Conservation (phyloP, 2,329 filamentous ascomycete species). For the Gliomastix tumulicola region DNA sequence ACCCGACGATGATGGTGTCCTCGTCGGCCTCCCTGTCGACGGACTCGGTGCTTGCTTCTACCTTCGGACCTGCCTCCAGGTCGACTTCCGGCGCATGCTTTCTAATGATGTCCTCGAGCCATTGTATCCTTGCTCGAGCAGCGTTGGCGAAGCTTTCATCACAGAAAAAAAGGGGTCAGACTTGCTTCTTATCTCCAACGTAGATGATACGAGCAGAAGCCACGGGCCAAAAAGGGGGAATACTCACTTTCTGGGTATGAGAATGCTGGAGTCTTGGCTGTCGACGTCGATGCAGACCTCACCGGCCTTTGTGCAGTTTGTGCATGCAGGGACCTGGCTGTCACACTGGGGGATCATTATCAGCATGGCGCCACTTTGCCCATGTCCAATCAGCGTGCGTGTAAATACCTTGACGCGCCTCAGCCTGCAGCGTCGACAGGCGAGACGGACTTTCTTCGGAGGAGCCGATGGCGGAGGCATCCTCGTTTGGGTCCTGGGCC, state of each 20-base stretch:
- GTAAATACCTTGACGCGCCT: constrained; percentile 25
- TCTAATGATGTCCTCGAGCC: constrained; percentile 22
- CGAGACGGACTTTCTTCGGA: constrained; percentile 27
- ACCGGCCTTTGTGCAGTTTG: constrained; percentile 25
- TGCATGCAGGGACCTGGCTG: constrained; percentile 25
- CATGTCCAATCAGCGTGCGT: background rate
- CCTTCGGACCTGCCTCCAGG: constrained; percentile 15
- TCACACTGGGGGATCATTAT: constrained; percentile 18
- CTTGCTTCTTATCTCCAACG: too few species aligned
- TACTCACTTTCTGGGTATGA: constrained; percentile 24
- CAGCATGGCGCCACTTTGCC: background rate
- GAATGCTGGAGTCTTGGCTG: constrained; percentile 21
- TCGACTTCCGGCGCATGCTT: constrained; percentile 18
- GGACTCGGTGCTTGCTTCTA: constrained; percentile 14
- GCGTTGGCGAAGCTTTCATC: constrained; percentile 12
- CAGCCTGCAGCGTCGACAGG: constrained; percentile 25
- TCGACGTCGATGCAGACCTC: constrained; percentile 27
- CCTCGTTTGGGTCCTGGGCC: too few species aligned
- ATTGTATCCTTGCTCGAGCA: constrained; percentile 20
- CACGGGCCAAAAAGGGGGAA: too few species aligned
- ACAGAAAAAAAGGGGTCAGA: too few species aligned
- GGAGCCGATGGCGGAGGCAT: too few species aligned
- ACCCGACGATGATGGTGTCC: background rate
- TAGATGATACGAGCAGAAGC: background rate
- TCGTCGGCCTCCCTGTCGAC: constrained; percentile 7